phyloP scores from a whole-genome alignment of 768 basidiomycete species.

The Chalciporus piperatus region DNA sequence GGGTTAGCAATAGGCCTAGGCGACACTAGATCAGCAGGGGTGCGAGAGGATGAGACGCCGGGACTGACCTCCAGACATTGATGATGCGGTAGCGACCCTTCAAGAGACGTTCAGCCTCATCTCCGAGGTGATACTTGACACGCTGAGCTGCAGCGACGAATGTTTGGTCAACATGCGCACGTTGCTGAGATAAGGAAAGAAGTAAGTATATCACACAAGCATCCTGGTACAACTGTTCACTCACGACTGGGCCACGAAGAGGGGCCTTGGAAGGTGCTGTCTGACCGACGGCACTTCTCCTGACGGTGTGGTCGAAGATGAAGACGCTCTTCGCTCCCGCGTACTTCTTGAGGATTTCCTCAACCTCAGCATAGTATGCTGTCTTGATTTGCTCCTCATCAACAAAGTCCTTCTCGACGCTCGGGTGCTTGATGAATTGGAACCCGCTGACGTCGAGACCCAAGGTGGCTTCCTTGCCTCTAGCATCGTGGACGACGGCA shows the following conservation, averaged over 20 bases:
- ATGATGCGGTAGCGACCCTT: conserved; percentile 42
- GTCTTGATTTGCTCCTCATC: conserved; percentile 38
- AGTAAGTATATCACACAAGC: not conserved
- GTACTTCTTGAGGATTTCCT: conserved; percentile 39
- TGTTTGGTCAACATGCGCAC: conserved; percentile 48
- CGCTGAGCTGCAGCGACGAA: conserved; percentile 34
- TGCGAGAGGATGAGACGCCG: not conserved
- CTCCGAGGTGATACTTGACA: conserved; percentile 37
- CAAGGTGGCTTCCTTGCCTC: conserved; percentile 28
- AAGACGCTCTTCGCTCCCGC: conserved; percentile 38
- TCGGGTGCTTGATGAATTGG: conserved; percentile 34
- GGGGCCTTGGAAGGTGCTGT: not conserved
- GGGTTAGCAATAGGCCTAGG: conserved; percentile 36
- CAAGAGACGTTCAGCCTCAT: conserved; percentile 42
- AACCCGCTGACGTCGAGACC: conserved; percentile 47
- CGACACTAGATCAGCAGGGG: not conserved
- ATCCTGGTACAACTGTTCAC: not conserved
- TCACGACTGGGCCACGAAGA: conserved; percentile 34
- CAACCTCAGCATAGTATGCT: conserved; percentile 42
- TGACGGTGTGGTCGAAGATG: conserved; percentile 46
- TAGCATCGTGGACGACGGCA: conserved; percentile 30
- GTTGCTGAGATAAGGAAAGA: conserved; percentile 21
- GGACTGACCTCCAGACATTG: conserved; percentile 41
- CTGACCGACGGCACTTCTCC: conserved; percentile 22
- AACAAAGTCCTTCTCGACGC: conserved; percentile 37